Percentiles rank a stretch among this genome's conserved stretches.
Evolutionary conservation across 2,329 filamentous ascomycete species (phyloP).

Genomic region (Sclerotinia glacialis): DNA sequence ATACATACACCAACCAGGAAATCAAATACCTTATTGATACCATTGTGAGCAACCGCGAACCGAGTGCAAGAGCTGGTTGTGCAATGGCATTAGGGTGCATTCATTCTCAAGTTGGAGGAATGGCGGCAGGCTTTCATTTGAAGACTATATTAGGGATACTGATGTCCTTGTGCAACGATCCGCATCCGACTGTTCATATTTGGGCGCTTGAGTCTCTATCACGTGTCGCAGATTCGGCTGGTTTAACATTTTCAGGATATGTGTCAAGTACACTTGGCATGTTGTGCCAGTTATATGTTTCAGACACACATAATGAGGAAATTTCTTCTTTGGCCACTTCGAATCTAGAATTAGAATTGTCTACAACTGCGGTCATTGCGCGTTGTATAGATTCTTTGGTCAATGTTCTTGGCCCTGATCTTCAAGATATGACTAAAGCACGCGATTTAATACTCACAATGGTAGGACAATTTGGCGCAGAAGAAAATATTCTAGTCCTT

Average conservation of each 20-base stretch:
- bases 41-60: conserved; percentile 90
- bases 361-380: conserved; percentile 77
- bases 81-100: conserved; percentile 91
- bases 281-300: conserved; percentile 87
- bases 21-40: conserved; percentile 91
- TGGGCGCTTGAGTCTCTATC: conserved; percentile 91
- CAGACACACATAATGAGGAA: conserved; percentile 87
- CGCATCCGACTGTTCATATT: conserved; percentile 91
- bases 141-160: conserved; percentile 97
- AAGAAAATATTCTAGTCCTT: conserved; percentile 67
- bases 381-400: conserved; percentile 92
- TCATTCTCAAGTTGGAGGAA: conserved; percentile 91
- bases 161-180: conserved; percentile 96
- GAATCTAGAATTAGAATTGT: conserved; percentile 82
- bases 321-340: conserved; percentile 76
- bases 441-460: conserved; percentile 87
- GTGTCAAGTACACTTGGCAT: conserved; percentile 90
- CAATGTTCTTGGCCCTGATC: conserved; percentile 91
- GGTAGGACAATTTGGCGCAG: conserved; percentile 76
- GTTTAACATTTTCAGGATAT: conserved; percentile 85
- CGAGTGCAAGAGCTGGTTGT: conserved; percentile 88
- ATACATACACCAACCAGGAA: conserved; percentile 81
- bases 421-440: conserved; percentile 90
- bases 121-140: conserved; percentile 93
- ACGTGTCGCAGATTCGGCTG: conserved; percentile 84